Evolutionary conservation across 1,139 yeast genomes (phyloP).

Genomic region (Pichia terricola): DNA sequence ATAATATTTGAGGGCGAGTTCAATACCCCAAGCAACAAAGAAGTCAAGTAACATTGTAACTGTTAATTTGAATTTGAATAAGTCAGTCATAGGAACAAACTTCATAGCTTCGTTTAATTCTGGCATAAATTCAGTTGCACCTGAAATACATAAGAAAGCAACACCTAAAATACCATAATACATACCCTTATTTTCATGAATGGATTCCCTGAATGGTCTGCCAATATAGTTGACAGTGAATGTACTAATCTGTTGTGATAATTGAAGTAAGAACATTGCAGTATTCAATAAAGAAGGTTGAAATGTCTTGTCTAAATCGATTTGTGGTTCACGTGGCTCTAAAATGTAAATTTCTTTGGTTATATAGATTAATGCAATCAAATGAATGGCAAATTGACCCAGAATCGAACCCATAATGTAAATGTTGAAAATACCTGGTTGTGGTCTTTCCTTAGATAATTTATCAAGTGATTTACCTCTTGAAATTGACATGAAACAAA

Average conservation of each 20-base stretch:
- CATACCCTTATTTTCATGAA: slow-evolving; percentile 91
- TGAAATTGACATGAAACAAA: slow-evolving; percentile 91
- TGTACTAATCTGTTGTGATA: slow-evolving; percentile 95
- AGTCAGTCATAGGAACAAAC: slow-evolving; percentile 73
- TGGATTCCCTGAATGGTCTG: slow-evolving; percentile 89
- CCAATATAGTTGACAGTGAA: slow-evolving; percentile 98
- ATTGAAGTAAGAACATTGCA: slow-evolving; percentile 87
- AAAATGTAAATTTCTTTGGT: slow-evolving; percentile 73
- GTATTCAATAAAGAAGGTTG: slow-evolving; percentile 87
- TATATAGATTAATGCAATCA: slow-evolving; percentile 70
- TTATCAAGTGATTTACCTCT: slow-evolving; percentile 88
- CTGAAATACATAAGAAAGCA: slow-evolving; percentile 77
- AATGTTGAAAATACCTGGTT: slow-evolving; percentile 88
- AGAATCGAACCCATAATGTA: slow-evolving; percentile 96
- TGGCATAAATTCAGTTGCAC: slow-evolving; percentile 91
- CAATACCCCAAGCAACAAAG: slow-evolving; percentile 71
- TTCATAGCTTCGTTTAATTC: slow-evolving; percentile 87
- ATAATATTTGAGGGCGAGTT: slow-evolving; percentile 64
- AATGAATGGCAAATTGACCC: slow-evolving; percentile 93
- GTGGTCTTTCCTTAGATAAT: slow-evolving; percentile 91
- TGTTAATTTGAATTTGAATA: slow-evolving; percentile 75
- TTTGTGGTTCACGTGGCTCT: slow-evolving; percentile 85
- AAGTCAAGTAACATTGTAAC: slow-evolving; percentile 66
- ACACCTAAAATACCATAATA: slow-evolving; percentile 91
- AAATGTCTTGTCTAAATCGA: slow-evolving; percentile 85